These are phyloP conservation scores for Crithidia mellificae DNA, from an alignment of 208 protist species.

Conservation along the genomic window DNA sequence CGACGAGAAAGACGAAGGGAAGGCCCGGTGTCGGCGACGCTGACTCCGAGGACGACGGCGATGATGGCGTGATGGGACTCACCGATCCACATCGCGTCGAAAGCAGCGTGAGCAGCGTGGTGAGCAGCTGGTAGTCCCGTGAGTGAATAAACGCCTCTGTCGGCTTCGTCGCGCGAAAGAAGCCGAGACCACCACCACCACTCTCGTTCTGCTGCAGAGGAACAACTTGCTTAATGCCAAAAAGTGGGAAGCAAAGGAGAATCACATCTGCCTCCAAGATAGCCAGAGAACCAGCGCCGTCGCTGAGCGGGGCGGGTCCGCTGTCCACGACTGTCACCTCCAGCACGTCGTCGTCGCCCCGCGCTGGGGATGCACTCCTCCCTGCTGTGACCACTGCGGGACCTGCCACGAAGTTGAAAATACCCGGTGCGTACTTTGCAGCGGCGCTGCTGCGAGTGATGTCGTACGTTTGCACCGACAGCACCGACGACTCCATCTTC, in stretches of 20 bases:
- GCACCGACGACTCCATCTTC: constrained; percentile 6
- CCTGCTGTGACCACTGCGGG: too few relatives aligned
- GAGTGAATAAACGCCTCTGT: constrained; percentile 23
- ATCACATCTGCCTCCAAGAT: constrained; percentile 24
- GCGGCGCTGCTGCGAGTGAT: neutral
- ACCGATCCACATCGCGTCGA: constrained; percentile 12
- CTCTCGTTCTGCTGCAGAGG: neutral
- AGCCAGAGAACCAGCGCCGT: neutral
- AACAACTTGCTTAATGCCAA: constrained; percentile 23
- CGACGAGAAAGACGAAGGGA: constrained; percentile 16
- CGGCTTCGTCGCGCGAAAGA: constrained; percentile 3
- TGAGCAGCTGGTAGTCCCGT: constrained; percentile 12
- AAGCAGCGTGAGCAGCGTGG: constrained; percentile 9
- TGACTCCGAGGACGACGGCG: too few relatives aligned
- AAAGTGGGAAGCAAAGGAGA: constrained; percentile 20
- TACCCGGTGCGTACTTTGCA: neutral
- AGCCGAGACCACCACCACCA: neutral
- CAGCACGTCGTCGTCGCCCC: neutral
- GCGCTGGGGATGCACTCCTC: neutral
- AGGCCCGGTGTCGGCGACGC: neutral
- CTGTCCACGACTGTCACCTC: constrained; percentile 27
- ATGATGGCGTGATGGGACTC: too few relatives aligned
- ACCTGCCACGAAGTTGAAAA: too few relatives aligned
- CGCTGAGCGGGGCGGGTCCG: constrained; percentile 16
- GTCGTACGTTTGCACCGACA: constrained; percentile 24